Evolutionary conservation across 164 flowering plant species (phyloP), one percentile per base, ranked within the genome.

Genomic region (Aristolochia contorta): DNA sequence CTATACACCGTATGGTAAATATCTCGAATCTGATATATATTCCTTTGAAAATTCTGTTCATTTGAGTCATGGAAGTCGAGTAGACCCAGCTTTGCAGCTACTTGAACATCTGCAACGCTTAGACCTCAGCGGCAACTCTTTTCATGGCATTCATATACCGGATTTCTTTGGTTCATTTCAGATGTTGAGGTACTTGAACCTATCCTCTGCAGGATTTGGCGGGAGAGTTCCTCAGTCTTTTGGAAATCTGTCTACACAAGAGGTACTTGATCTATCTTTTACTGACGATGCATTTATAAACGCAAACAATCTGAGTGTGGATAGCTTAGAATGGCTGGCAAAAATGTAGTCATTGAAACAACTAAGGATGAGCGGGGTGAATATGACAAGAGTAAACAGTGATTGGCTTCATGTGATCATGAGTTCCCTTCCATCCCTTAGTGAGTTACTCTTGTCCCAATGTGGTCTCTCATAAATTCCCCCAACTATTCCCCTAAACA

Each of bases 171-270:
- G 65, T 48, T 67, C 65, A 14, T 6, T 68, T 10, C 15, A 46
- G n/a, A 23, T 24, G 15, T 58, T 68, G 63, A 51, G 46, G 20
- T 57, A 67, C 37, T 55, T 67, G n/a, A 25, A 67, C 21, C 27
- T 68, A 16, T 62, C 59, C 6, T 0, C 9, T 16, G 24, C 62
- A 0, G 6, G 52, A 7, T 68, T 68, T 24, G 9, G 23, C 15
- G 67, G 66, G 9, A 24, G 25, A 12, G 25, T 68, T 25, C 62
- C 71, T 23, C 58, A 22, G 7, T 47, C 50, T 9, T 30, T 68
- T n/a, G 66, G 71, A 43, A 62, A 68, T 54, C 59, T 68, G 21
- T 68, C 71, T 20, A 56, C 43, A 0, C 48, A 62, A 6, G 47
- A 22, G 20, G 20, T 25, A 27, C 19, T 12, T 50, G 22, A 60